Base-by-base conservation (phyloP, 1,284 basidiomycete species). In the Coniferiporia sulphurascens region DNA sequence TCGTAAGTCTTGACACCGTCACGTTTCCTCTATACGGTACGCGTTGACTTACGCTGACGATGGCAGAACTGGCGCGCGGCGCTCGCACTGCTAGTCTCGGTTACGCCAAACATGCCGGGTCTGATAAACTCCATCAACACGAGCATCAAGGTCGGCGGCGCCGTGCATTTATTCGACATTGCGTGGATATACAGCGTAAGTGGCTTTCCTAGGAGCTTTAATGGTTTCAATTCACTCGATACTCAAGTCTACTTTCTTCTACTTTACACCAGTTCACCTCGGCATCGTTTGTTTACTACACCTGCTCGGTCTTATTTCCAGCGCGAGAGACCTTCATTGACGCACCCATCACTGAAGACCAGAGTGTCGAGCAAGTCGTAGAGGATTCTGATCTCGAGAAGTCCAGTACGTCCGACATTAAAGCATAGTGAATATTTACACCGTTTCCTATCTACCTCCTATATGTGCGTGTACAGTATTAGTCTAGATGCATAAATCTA, bases 21-120 rank as follows among this genome's bases (percentile, higher is more conserved):
- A 48, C 52, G 56, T 56, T 35, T 12, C 41, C 54, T 50, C 43
- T 17, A 36, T 27, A 27, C 27, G 27, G 5, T 5, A 45, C 52
- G 36, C 32, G 56, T 44, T 48, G 52, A 32, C 6, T 41, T 41
- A 27, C 44, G 41, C 58, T 22, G 9, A 63, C 60, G 38, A 41
- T 13, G 49, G 41, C 65, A 89, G 87, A 91, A 91, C 70, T 89
- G 85, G 85, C 76, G 88, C 41, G 87, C 87, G 1, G 79, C 81
- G 12, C 74, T 83, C 0, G 82, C 88, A 0, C 73, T 90, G 55
- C 65, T 89, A 15, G 70, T 80, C 56, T 83, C 87, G 0, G 82
- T 88, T 1, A 77, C 80, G 0, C 87, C 85, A 1, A 84, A 79
- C 61, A 68, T 91, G 38, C 88, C 89, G 0, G 87, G 87, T 0